Conservation (phyloP, 148 eudicot species). For the Silene uniflora region DNA sequence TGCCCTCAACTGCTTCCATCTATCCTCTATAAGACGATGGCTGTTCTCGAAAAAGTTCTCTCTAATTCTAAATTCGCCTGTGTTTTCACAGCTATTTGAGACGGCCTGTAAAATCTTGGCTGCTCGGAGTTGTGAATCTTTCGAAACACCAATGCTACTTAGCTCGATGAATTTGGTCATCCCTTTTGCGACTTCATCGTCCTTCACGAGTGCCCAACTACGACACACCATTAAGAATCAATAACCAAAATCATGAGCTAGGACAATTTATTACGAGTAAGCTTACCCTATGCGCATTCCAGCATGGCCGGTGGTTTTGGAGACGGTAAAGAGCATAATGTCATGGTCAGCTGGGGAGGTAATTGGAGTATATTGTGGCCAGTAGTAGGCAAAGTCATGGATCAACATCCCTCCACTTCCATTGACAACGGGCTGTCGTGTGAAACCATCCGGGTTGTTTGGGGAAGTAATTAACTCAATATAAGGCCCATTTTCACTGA, state of each 20-base stretch:
- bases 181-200: constrained; percentile 62
- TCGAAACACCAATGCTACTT: constrained; percentile 90
- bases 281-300: constrained; percentile 87
- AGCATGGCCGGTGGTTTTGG: constrained; percentile 96
- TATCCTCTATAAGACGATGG: constrained; percentile 44
- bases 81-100: constrained; percentile 45
- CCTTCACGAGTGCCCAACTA: constrained; percentile 95
- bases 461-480: constrained; percentile 96
- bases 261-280: neutral
- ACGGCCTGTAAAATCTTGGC: constrained; percentile 75
- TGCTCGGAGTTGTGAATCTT: constrained; percentile 91
- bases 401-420: constrained; percentile 55
- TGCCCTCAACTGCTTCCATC: constrained; percentile 73
- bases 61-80: constrained; percentile 12
- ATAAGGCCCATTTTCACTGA: constrained; percentile 59
- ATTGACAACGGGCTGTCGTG: constrained; percentile 65
- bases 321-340: constrained; percentile 87
- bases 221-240: constrained; percentile 1
- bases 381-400: constrained; percentile 92
- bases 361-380: constrained; percentile 97
- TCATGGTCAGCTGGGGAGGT: constrained; percentile 69
- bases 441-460: constrained; percentile 87
- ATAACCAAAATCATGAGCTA: constrained; percentile 2
- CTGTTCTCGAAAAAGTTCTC: constrained; percentile 55
- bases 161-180: constrained; percentile 86